These are phyloP conservation scores for Penicillium sp. DNA, from an alignment of 2,329 filamentous ascomycete genomes.

Conservation along the genomic window DNA sequence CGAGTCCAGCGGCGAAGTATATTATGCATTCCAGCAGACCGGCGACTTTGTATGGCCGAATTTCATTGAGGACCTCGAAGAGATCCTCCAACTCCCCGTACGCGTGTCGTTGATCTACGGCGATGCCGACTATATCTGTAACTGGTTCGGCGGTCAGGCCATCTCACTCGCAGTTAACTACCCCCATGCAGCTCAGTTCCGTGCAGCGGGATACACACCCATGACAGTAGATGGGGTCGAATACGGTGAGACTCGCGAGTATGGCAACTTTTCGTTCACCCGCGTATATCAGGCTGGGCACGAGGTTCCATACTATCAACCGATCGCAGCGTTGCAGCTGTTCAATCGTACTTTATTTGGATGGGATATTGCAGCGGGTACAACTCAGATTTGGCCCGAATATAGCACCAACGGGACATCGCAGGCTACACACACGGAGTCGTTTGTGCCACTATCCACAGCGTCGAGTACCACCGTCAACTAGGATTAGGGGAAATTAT, in stretches of 20 bases:
- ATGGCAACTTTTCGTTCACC: constrained; percentile 62
- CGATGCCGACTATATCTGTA: constrained; percentile 50
- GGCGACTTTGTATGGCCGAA: constrained; percentile 58
- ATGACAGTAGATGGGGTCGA: constrained; percentile 58
- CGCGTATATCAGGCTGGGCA: constrained; percentile 60
- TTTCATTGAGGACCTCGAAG: constrained; percentile 52
- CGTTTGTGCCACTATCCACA: no score
- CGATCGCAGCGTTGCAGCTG: constrained; percentile 50
- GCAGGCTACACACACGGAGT: no score
- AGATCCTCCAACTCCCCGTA: constrained; percentile 54
- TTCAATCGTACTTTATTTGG: constrained; percentile 54
- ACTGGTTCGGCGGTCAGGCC: constrained; percentile 63
- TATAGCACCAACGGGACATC: no score
- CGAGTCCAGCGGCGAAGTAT: constrained; percentile 34
- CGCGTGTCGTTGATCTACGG: constrained; percentile 65
- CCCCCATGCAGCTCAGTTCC: constrained; percentile 53
- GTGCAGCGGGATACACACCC: constrained; percentile 60
- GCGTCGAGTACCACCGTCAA: no score
- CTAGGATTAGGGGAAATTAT: no score
- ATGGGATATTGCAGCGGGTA: constrained; percentile 43
- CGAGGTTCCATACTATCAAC: constrained; percentile 51
- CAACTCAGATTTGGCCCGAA: constrained; percentile 33
- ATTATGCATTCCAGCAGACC: constrained; percentile 45
- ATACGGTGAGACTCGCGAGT: constrained; percentile 66
- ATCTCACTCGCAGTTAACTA: constrained; percentile 54